Conservation (phyloP, 257 asterid species). For the Lithospermum erythrorhizon region DNA sequence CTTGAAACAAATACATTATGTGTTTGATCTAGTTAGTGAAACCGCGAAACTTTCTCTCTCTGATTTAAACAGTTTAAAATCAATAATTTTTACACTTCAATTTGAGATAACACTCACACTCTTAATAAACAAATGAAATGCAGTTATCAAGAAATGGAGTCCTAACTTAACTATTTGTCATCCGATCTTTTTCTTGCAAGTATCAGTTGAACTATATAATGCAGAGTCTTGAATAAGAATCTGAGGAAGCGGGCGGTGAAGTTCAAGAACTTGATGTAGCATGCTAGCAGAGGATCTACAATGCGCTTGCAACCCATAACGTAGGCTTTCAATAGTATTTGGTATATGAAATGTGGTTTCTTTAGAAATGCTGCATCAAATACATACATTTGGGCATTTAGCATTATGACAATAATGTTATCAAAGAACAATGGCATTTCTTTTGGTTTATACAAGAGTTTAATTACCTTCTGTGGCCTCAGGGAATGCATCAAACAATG, state of each 20-base stretch:
- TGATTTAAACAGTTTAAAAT: too few species aligned
- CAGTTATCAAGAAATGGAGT: too few species aligned
- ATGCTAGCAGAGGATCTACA: slow-evolving; percentile 37
- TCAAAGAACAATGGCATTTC: neutral
- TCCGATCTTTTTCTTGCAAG: slow-evolving; percentile 17
- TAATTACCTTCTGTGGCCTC: slow-evolving; percentile 52
- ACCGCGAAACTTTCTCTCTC: too few species aligned
- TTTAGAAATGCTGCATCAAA: slow-evolving; percentile 50
- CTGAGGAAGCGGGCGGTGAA: slow-evolving; percentile 24
- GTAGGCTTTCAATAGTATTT: slow-evolving; percentile 32
- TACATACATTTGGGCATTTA: slow-evolving; percentile 4
- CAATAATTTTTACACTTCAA: too few species aligned
- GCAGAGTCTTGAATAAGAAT: slow-evolving; percentile 26
- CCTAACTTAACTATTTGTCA: neutral
- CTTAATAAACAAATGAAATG: too few species aligned
- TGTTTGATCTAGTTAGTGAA: too few species aligned
- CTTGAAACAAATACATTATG: too few species aligned
- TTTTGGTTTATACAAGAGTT: slow-evolving; percentile 1
- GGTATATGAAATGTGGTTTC: slow-evolving; percentile 39
- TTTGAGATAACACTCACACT: too few species aligned
- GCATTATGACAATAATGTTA: neutral
- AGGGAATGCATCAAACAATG: slow-evolving; percentile 60
- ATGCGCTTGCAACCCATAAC: slow-evolving; percentile 25
- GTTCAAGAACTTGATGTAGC: slow-evolving; percentile 43
- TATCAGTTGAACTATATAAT: slow-evolving; percentile 22